Percentiles rank a stretch among this genome's conserved stretches.
These are phyloP conservation scores for Curvularia sp. DNA, from an alignment of 2,329 filamentous ascomycete genomes.

Conservation along the genomic window DNA sequence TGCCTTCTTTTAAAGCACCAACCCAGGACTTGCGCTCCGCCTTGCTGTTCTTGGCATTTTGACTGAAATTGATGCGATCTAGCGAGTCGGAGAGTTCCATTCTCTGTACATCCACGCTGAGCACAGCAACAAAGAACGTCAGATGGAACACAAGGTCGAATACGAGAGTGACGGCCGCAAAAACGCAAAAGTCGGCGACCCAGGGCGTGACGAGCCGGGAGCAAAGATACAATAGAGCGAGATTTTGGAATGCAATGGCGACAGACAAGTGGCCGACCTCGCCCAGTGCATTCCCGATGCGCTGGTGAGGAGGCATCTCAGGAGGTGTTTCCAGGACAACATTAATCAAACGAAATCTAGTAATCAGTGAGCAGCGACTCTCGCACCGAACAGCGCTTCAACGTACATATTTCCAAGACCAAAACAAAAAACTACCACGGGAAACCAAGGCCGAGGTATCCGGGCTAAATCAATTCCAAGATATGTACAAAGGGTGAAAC, in stretches of 20 bases:
- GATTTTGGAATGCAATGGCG: conserved; percentile 71
- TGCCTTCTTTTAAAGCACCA: conserved; percentile 68
- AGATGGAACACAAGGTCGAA: conserved; percentile 81
- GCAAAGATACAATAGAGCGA: conserved; percentile 69
- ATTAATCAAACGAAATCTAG: conserved; percentile 74
- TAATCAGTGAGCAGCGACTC: conserved; percentile 17
- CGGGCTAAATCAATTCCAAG: conserved; percentile 77
- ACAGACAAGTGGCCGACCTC: conserved; percentile 74
- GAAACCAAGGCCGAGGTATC: conserved; percentile 76
- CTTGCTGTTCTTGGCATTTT: conserved; percentile 56
- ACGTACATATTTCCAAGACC: conserved; percentile 74
- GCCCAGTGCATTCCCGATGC: conserved; percentile 77
- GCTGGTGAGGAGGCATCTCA: conserved; percentile 70
- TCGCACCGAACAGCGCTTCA: background rate
- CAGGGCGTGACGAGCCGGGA: conserved; percentile 72
- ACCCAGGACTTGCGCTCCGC: conserved; percentile 62
- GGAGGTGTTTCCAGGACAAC: conserved; percentile 75
- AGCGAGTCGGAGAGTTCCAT: conserved; percentile 78
- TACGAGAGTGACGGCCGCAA: conserved; percentile 74
- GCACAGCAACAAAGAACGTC: conserved; percentile 79
- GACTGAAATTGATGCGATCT: conserved; percentile 50
- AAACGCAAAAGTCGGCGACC: conserved; percentile 77
- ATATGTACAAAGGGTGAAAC: conserved; percentile 79
- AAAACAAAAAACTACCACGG: conserved; percentile 76
- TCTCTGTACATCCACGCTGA: conserved; percentile 79